phyloP scores from a whole-genome alignment of 2,329 filamentous ascomycete genomes.

The Trichoderma harzianum region DNA sequence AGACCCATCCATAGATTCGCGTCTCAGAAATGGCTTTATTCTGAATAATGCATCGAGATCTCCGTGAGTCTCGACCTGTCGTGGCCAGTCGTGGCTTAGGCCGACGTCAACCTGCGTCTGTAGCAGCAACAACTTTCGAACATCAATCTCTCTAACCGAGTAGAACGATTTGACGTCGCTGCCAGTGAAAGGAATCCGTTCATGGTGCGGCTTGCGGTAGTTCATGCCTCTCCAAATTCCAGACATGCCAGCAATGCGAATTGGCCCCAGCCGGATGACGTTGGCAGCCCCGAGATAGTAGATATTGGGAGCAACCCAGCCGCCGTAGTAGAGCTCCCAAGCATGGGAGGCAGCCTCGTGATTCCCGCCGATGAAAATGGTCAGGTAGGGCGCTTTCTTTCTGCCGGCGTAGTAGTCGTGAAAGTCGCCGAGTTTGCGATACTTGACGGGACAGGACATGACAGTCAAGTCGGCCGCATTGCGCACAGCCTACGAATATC shows the following conservation, averaged over 20 bases:
- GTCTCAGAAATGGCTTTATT: slow-evolving; percentile 69
- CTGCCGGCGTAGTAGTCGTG: slow-evolving; percentile 86
- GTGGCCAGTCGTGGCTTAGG: slow-evolving; percentile 94
- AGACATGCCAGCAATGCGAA: slow-evolving; percentile 85
- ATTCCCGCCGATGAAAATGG: slow-evolving; percentile 90
- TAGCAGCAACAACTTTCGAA: slow-evolving; percentile 82
- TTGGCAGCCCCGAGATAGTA: slow-evolving; percentile 96
- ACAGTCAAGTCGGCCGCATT: slow-evolving; percentile 84
- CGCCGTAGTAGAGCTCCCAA: slow-evolving; percentile 91
- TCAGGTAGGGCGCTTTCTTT: slow-evolving; percentile 77
- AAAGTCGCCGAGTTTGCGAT: slow-evolving; percentile 85
- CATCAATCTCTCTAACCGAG: slow-evolving; percentile 83
- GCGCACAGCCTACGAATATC: slow-evolving; percentile 63
- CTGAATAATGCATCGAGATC: slow-evolving; percentile 65
- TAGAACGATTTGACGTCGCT: slow-evolving; percentile 81
- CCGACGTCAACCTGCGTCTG: slow-evolving; percentile 88
- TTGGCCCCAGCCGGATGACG: slow-evolving; percentile 74
- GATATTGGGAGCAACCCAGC: slow-evolving; percentile 95
- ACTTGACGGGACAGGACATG: slow-evolving; percentile 88
- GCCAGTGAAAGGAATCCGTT: slow-evolving; percentile 78
- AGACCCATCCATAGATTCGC: slow-evolving; percentile 70
- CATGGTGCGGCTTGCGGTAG: slow-evolving; percentile 78
- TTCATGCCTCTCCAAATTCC: slow-evolving; percentile 94
- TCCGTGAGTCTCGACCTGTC: slow-evolving; percentile 74
- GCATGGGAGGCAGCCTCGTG: slow-evolving; percentile 90